A percentile compares a stretch with the other conserved stretches of the same genome.
Evolutionary conservation across 1,284 basidiomycete genomes (phyloP).

Genomic region (Cryptococcus sp.): DNA sequence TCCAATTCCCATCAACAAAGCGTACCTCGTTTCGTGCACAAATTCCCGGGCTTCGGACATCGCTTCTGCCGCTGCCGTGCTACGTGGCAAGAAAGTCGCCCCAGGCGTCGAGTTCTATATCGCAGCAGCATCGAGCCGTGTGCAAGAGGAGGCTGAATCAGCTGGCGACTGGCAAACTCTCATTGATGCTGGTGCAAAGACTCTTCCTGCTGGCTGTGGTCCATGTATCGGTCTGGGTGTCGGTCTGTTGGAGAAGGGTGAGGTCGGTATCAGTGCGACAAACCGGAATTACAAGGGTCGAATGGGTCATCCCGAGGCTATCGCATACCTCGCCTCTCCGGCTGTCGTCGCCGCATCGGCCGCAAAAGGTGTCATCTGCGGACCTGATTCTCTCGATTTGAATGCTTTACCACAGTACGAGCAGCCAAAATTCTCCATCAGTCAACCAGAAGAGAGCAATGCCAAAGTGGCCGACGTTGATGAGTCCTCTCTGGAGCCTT

Average conservation of each 20-base stretch:
- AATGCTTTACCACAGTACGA: conserved; percentile 59
- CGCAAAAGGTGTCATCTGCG: conserved; percentile 84
- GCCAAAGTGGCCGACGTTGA: conserved; percentile 28
- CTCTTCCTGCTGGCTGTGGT: conserved; percentile 92
- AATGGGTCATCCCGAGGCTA: conserved; percentile 94
- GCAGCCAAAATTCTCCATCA: conserved; percentile 54
- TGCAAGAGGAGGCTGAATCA: conserved; percentile 85
- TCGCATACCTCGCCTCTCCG: conserved; percentile 93
- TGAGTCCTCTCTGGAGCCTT: conserved; percentile 64
- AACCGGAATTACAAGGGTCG: conserved; percentile 99
- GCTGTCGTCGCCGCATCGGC: conserved; percentile 97
- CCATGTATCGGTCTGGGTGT: conserved; percentile 96
- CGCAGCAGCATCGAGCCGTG: conserved; percentile 87
- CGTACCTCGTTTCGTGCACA: conserved; percentile 97
- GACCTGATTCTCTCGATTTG: conserved; percentile 71
- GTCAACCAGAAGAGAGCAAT: conserved; percentile 23
- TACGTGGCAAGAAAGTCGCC: conserved; percentile 81
- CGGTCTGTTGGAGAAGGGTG: conserved; percentile 88
- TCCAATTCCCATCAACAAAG: conserved; percentile 88
- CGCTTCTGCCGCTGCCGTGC: conserved; percentile 83
- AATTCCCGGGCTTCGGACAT: conserved; percentile 97
- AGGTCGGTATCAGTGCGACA: conserved; percentile 95
- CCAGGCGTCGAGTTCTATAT: conserved; percentile 96
- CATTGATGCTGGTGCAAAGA: conserved; percentile 82
- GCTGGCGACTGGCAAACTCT: conserved; percentile 87